A percentile compares a stretch with the other conserved stretches of the same genome.
Evolutionary conservation across 2,329 filamentous ascomycete species (phyloP).

Genomic region (Epichloe festucae): DNA sequence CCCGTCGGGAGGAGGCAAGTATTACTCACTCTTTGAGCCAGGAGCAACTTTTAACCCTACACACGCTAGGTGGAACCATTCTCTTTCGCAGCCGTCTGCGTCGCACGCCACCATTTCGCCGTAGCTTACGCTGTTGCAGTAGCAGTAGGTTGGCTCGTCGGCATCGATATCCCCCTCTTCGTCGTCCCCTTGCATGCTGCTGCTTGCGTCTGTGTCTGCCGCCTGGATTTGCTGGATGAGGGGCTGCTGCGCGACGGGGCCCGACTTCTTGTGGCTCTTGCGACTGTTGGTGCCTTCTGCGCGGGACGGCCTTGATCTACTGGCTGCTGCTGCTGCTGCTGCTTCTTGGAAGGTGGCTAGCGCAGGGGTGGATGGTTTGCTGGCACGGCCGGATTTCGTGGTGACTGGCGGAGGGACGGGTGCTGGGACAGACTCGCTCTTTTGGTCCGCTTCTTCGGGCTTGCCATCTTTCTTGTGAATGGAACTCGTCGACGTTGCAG

Average conservation of each 20-base stretch:
- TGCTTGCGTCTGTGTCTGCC: slow-evolving; percentile 29
- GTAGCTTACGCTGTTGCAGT: slow-evolving; percentile 68
- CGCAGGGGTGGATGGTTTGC: slow-evolving; percentile 53
- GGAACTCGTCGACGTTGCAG: slow-evolving; percentile 8
- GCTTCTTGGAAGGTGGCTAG: slow-evolving; percentile 46
- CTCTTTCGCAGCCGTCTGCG: slow-evolving; percentile 55
- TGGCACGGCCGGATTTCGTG: slow-evolving; percentile 53
- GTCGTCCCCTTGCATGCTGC: slow-evolving; percentile 25
- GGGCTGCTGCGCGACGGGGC: slow-evolving; percentile 23
- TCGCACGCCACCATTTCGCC: slow-evolving; percentile 80
- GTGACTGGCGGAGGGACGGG: slow-evolving; percentile 34
- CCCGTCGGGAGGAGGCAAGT: too few species aligned
- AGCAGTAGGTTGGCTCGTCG: slow-evolving; percentile 65
- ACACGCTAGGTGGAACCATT: slow-evolving; percentile 78
- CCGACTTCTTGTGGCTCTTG: slow-evolving; percentile 47
- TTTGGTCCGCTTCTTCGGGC: slow-evolving; percentile 22
- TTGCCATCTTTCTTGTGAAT: slow-evolving; percentile 31
- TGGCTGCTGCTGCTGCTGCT: slow-evolving; percentile 20
- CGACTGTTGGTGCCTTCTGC: slow-evolving; percentile 27
- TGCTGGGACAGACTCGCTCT: slow-evolving; percentile 26
- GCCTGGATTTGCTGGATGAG: slow-evolving; percentile 19
- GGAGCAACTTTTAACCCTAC: slow-evolving; percentile 69
- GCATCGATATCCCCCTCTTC: slow-evolving; percentile 49
- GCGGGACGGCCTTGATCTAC: slow-evolving; percentile 39
- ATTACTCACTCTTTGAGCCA: slow-evolving; percentile 55